Evolutionary conservation across 768 basidiomycete genomes (phyloP), one percentile per base, ranked within the genome.

Genomic region (Leccinum variicolor): DNA sequence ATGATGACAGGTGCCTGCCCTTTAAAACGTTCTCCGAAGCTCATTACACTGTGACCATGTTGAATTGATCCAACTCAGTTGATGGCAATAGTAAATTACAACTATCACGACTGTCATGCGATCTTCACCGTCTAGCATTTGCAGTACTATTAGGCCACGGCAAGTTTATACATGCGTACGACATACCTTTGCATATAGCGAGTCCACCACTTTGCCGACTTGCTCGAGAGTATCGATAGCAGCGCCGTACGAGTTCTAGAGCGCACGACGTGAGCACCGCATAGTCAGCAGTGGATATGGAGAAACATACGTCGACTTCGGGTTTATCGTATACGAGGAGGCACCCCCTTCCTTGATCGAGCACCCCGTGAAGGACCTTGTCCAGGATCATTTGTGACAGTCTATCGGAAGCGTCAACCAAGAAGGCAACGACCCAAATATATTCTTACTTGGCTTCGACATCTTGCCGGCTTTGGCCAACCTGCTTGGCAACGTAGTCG

Each of bases 311-410:
- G 74, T 97, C 94, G 13, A 84, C 84, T 66, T 91, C 89, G 1
- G 84, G 84, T 71, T 92, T 80, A 56, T 97, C 92, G 60, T 90
- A 98, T n/a, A 98, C 85, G 52, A 97, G 76, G 50, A 98, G 75
- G 66, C 94, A 94, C 0, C 94, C 94, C 3, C 92, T 83, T 26
- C 93, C 94, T 71, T 98, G 96, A 70, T 98, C 96, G n/a, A 99
- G 80, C 1, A 99, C 94, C 6, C 96, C 96, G 60, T 92, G 84
- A 61, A 98, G 83, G 2, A 95, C 85, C 64, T 95, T 95, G 75
- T 98, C 96, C 36, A 98, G 77, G 60, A 98, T 99, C 96, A 99
- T 98, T 70, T 99, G 96, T 29, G 91, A 94, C 26, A 98, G 76
- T 70, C 95, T 96, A 64, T 6, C 31, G 19, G 55, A 28, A 23